Evolutionary conservation across 768 basidiomycete species (phyloP), one percentile per base, ranked within the genome.

Genomic region (Russula foetens): DNA sequence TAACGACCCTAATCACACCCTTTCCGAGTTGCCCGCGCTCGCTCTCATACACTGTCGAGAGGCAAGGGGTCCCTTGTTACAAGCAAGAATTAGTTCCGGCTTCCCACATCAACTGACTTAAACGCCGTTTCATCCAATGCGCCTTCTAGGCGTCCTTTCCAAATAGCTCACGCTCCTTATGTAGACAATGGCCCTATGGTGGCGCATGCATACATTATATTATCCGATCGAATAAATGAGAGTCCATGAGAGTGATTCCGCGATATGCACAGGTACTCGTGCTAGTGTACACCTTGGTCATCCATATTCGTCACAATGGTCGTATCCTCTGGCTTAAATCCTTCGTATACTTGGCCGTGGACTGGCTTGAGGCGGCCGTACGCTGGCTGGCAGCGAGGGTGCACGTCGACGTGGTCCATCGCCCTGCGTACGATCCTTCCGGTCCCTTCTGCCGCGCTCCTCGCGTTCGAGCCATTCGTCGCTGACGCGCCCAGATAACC

Each of bases 371-470:
- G 12, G 41, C 2, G 45, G 56, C 3, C 45, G 56, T 4, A 41
- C 23, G 19, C 45, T 26, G 12, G 49, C 23, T 12, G 60, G 60
- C 17, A 58, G 38, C 29, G 60, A 62, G 14, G 61, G 61, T 0
- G 45, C 39, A 26, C 51, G 56, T n/a, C 19, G 12, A 12, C 12
- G 28, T 6, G 21, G 19, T 0, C 47, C 59, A 17, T 35, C 38
- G n/a, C 50, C 38, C 11, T 24, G 43, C 12, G 29, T 28, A 23
- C 43, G 6, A 11, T 52, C 60, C 7, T 9, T 15, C 28, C 7
- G 28, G 4, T 39, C 7, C 3, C 44, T 26, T 38, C 44, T 53
- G 21, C 51, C 24, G 26, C 50, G 35, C 38, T 62, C 60, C 50
- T 41, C 35, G 2, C 29, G 50, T 44, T 1, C 33, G 4, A 38